Evolutionary conservation across 1,284 basidiomycete genomes (phyloP).

Genomic region (Ustilago nuda): DNA sequence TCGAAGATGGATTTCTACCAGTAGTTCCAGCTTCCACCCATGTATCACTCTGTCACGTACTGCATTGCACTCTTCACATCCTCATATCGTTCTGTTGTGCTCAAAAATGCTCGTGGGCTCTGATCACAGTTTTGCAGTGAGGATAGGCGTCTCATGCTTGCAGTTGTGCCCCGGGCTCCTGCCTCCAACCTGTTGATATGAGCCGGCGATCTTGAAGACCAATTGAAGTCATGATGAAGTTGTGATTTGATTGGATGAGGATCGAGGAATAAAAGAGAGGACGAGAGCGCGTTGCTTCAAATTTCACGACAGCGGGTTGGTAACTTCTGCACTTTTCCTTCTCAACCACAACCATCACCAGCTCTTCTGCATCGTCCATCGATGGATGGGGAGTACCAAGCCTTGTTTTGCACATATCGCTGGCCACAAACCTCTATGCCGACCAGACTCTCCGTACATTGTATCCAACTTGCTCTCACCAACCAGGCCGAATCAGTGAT

Average conservation of each 20-base stretch:
- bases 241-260: not conserved
- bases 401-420: not conserved
- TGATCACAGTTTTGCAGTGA: no score
- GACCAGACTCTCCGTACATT: not conserved
- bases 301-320: no score
- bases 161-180: no score
- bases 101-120: no score
- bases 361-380: no score
- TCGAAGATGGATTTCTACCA: conserved; percentile 68
- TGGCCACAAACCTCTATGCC: not conserved
- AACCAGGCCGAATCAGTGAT: not conserved
- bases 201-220: no score
- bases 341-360: not conserved
- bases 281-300: not conserved
- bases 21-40: conserved; percentile 15
- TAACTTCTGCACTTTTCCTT: not conserved
- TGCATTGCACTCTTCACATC: conserved; percentile 22
- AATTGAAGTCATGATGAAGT: not conserved
- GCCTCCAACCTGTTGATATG: no score
- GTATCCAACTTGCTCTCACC: not conserved
- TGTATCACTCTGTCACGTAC: not conserved
- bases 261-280: not conserved
- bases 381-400: no score
- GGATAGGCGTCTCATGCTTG: no score
- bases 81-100: not conserved